phyloP scores from a whole-genome alignment of 345 rosid genomes.

The Rhizophora mangle region DNA sequence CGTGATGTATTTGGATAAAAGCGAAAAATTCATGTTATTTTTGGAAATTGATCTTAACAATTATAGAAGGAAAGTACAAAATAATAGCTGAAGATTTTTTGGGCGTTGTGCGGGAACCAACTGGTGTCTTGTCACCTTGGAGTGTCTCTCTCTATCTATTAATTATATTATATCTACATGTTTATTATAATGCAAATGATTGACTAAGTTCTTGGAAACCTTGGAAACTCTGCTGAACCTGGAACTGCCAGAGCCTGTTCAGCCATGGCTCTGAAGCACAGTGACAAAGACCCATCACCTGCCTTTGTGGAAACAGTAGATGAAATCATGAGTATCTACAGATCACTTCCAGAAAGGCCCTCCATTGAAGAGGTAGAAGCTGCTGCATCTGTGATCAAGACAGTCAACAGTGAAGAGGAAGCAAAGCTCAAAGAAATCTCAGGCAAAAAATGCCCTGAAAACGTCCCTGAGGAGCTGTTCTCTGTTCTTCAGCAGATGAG shows the following conservation, averaged over 20 bases:
- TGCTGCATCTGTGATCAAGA: constrained; percentile 45
- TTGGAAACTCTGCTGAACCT: too few relatives aligned
- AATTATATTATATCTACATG: too few relatives aligned
- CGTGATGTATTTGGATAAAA: too few relatives aligned
- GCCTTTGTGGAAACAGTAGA: constrained; percentile 38
- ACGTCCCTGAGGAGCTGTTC: constrained; percentile 50
- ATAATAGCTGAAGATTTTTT: too few relatives aligned
- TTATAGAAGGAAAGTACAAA: too few relatives aligned
- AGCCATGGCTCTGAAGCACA: constrained; percentile 41
- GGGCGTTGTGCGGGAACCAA: too few relatives aligned
- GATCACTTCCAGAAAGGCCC: constrained; percentile 58
- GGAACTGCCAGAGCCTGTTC: background rate
- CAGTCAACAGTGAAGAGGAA: constrained; percentile 41
- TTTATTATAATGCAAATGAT: too few relatives aligned
- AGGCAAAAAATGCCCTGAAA: constrained; percentile 27
- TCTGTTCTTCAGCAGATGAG: constrained; percentile 38
- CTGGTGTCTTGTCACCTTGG: too few relatives aligned
- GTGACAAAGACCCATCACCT: constrained; percentile 33
- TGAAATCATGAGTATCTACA: constrained; percentile 52
- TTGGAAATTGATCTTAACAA: too few relatives aligned
- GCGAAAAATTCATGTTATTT: too few relatives aligned
- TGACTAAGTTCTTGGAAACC: too few relatives aligned
- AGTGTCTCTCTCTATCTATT: too few relatives aligned
- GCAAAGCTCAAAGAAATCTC: constrained; percentile 47
- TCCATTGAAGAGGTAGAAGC: constrained; percentile 59